Base-by-base conservation (phyloP, 176 grass and related monocot species). In the Chrysopogon serrulatus region DNA sequence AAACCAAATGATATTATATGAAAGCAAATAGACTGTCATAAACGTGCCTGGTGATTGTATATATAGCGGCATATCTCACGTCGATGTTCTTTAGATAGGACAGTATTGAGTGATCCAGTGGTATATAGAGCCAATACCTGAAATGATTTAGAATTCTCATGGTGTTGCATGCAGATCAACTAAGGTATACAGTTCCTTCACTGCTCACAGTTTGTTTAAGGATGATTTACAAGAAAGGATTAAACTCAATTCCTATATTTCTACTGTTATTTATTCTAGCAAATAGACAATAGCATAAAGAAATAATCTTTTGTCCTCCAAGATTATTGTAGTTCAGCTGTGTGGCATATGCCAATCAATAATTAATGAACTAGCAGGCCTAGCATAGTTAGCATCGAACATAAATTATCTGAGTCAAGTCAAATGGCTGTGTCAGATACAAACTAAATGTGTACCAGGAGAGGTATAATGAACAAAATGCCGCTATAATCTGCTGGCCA, bases 381-480 rank as follows among this genome's bases (percentile, higher is more conserved):
- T 39, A 40, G 27, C n/a, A n/a, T n/a, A n/a, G n/a, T n/a, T n/a
- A n/a, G n/a, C 16, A 54, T 24, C 12, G 35, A 79, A 49, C 5
- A 79, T 28, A 57, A 67, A 57, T 11, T 23, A 73, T 32, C 4
- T 32, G 17, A 12, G 32, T 2, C 35, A 37, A 36, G 7, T 14
- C 17, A 68, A 21, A 28, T 21, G 16, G 21, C 37, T 3, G 16
- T 35, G 10, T 8, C 4, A 23, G 9, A 15, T 32, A 7, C 21
- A 80, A 69, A 71, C 8, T 42, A 63, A 24, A 26, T 23, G 1
- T 14, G 2, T 49, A 91, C 88, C 85, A 91, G 28, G 60, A 87
- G 53, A 4, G 91, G 91, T 70, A 90, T 93, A 68, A 90, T 86
- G 82, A 90, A 87, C 81, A 90, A 56, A 39, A 89, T 83, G 21